phyloP scores from a whole-genome alignment of 2,329 filamentous ascomycete species.

The Hypoxylon sp. region DNA sequence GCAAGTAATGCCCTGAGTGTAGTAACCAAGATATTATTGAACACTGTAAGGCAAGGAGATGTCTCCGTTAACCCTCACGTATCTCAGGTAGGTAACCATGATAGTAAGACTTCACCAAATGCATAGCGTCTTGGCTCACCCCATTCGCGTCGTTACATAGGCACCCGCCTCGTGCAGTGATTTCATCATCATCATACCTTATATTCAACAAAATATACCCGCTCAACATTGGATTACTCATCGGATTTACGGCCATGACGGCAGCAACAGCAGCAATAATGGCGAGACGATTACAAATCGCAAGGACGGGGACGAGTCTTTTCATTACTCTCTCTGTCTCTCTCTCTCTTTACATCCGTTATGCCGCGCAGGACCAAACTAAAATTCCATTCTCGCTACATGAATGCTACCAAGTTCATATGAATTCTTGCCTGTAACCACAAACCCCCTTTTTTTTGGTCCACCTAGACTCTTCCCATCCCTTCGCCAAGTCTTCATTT shows the following conservation, averaged over 20 bases:
- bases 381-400: constrained; percentile 3
- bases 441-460: background rate
- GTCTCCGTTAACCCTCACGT: background rate
- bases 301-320: background rate
- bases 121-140: background rate
- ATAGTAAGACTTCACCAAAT: background rate
- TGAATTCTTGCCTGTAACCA: background rate
- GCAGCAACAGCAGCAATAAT: background rate
- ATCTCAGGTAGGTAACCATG: background rate
- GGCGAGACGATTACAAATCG: background rate
- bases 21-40: background rate
- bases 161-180: background rate
- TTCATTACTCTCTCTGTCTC: background rate
- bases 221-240: background rate
- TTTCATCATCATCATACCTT: background rate
- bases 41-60: background rate
- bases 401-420: constrained; percentile 2
- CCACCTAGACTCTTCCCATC: background rate
- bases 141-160: background rate
- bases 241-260: background rate
- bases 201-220: background rate
- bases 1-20: background rate
- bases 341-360: background rate
- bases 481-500: background rate
- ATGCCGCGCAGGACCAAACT: background rate